Base-by-base conservation (phyloP, 768 basidiomycete genomes). In the Pulveroboletus sp. region DNA sequence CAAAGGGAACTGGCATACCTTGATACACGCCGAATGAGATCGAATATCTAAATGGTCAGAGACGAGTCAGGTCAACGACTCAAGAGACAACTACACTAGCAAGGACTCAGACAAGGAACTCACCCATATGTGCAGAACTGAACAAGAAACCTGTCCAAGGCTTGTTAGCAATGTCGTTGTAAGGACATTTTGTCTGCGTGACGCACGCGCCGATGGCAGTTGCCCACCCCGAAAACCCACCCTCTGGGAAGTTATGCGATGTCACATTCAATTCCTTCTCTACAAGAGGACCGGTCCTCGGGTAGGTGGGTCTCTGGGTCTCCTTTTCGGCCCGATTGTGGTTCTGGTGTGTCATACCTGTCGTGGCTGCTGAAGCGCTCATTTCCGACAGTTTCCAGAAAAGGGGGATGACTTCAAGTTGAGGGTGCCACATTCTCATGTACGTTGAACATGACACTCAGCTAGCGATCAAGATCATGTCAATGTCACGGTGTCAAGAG, bases 1-100 rank as follows among this genome's bases (percentile, higher is more conserved):
- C 2, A 23, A 36, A 4, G 12, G 9, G 27, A 17, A 29, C 16
- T 7, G 8, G 6, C 39, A 38, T 47, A 67, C 72, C 72, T 70
- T 75, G 73, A 50, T 75, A 75, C 39, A 72, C 74, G 17, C 74
- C 74, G 24, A 71, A 75, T 4, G 72, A 67, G 25, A 67, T 62
- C 10, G 67, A 54, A 40, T 72, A 71, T 38, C 73, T 73, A 35
- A 39, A 50, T 0, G 17, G 42, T 35, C 19, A 14, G 10, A 6
- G 24, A 9, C 17, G 10, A 2, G 4, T 16, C n/a, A n/a, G 16
- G 42, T 37, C 16, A 53, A 49, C 16, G 16, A 16, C 4, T 39
- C 23, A 38, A 38, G 36, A 24, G 21, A 20, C 12, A 37, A 8
- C 24, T 4, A 20, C n/a, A 9, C 11, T 14, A 11, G 5, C 12